Conservation (phyloP, 2,329 filamentous ascomycete genomes). For the Claviceps quebecensis region DNA sequence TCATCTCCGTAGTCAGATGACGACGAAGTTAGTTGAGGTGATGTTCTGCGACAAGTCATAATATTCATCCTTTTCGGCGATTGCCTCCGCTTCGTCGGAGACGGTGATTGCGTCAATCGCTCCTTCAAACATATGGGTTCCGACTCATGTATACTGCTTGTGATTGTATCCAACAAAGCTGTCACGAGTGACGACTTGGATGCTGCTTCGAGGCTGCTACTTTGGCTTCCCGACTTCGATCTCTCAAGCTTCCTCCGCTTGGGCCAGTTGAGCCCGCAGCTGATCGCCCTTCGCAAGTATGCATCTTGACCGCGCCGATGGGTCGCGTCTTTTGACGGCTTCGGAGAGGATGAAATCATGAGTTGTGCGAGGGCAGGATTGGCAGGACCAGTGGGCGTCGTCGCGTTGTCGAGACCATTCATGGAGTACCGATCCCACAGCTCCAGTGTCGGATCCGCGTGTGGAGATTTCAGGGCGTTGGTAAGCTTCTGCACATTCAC, state of each 20-base stretch:
- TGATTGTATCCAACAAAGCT: slow-evolving; percentile 53
- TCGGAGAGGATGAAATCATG: slow-evolving; percentile 58
- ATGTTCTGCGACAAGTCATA: slow-evolving; percentile 11
- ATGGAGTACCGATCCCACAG: slow-evolving; percentile 64
- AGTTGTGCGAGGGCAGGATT: slow-evolving; percentile 50
- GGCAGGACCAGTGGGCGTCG: slow-evolving; percentile 28
- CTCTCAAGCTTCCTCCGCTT: slow-evolving; percentile 51
- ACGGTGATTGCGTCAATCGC: slow-evolving; percentile 26
- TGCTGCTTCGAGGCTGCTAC: slow-evolving; percentile 27
- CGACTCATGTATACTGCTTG: slow-evolving; percentile 33
- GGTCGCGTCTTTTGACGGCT: slow-evolving; percentile 32
- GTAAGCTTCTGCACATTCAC: slow-evolving; percentile 46
- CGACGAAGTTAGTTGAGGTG: slow-evolving; percentile 7
- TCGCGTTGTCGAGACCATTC: slow-evolving; percentile 25
- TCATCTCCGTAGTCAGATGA: slow-evolving; percentile 41
- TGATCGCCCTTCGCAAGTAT: slow-evolving; percentile 48
- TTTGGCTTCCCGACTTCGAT: slow-evolving; percentile 22
- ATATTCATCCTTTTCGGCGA: slow-evolving; percentile 11
- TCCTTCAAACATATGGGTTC: slow-evolving; percentile 19
- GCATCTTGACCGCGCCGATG: slow-evolving; percentile 25
- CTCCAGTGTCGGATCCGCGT: slow-evolving; percentile 58
- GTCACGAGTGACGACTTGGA: slow-evolving; percentile 45
- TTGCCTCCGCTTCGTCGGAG: slow-evolving; percentile 25
- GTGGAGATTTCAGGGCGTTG: slow-evolving; percentile 48
- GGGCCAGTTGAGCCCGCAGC: slow-evolving; percentile 56